These are phyloP conservation scores for Arabidopsis thaliana DNA, from an alignment of 345 rosid species.

Conservation along the genomic window DNA sequence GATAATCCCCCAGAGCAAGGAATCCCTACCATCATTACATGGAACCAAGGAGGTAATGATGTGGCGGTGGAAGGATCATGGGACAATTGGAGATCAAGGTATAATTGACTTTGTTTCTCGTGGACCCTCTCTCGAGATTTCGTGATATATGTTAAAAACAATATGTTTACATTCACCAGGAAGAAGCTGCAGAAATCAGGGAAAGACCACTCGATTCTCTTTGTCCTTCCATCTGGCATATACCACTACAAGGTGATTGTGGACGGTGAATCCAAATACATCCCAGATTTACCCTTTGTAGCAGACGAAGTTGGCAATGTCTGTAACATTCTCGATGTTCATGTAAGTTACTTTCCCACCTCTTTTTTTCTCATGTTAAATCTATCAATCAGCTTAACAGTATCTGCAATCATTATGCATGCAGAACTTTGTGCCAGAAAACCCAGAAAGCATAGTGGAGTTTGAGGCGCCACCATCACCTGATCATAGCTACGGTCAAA, in stretches of 20 bases:
- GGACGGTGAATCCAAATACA: conserved; percentile 83
- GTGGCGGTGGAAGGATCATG: conserved; percentile 93
- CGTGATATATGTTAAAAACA: neutral
- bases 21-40: conserved; percentile 76
- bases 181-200: conserved; percentile 78
- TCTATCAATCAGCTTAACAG: neutral
- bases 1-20: conserved; percentile 60
- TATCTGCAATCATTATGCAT: conserved; percentile 37
- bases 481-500: conserved; percentile 68
- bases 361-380: neutral
- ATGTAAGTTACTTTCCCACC: conserved; percentile 54
- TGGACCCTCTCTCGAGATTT: neutral
- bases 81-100: conserved; percentile 92
- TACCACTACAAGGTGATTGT: conserved; percentile 90
- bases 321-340: conserved; percentile 85
- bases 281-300: conserved; percentile 78
- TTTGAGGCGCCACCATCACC: conserved; percentile 89
- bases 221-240: conserved; percentile 80
- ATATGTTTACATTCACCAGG: conserved; percentile 48
- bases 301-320: conserved; percentile 67
- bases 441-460: conserved; percentile 71
- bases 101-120: neutral
- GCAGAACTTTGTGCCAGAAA: conserved; percentile 83
- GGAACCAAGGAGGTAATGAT: conserved; percentile 89
- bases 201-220: conserved; percentile 76